phyloP scores from a whole-genome alignment of 441 rosid species.

The Bruguiera hainesii region DNA sequence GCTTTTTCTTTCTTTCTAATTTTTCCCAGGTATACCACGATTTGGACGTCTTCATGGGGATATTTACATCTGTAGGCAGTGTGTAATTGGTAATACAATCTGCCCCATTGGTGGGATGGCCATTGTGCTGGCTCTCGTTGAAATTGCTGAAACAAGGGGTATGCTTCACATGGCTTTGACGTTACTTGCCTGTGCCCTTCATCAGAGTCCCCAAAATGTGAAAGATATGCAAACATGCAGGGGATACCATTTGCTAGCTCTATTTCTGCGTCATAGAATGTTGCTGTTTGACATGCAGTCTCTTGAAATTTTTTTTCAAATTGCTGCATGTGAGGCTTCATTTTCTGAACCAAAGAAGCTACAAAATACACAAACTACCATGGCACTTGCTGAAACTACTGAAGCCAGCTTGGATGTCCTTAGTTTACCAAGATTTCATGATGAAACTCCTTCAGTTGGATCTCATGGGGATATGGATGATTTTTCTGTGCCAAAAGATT shows the following conservation, averaged over 20 bases:
- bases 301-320: slow-evolving; percentile 94
- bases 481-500: slow-evolving; percentile 87
- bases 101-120: slow-evolving; percentile 93
- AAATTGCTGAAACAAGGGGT: slow-evolving; percentile 93
- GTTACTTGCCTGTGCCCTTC: slow-evolving; percentile 91
- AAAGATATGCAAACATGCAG: slow-evolving; percentile 95
- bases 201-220: slow-evolving; percentile 95
- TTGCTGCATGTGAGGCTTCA: slow-evolving; percentile 99
- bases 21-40: slow-evolving; percentile 86
- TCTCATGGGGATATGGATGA: slow-evolving; percentile 97
- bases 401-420: slow-evolving; percentile 87
- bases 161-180: slow-evolving; percentile 99
- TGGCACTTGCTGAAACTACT: slow-evolving; percentile 50
- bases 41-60: slow-evolving; percentile 94
- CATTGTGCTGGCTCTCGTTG: slow-evolving; percentile 91
- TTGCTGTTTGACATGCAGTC: slow-evolving; percentile 95
- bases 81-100: slow-evolving; percentile 91
- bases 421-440: slow-evolving; percentile 76
- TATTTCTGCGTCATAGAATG: slow-evolving; percentile 93
- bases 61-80: slow-evolving; percentile 78
- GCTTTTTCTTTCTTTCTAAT: slow-evolving; percentile 2
- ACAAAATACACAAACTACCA: slow-evolving; percentile 37
- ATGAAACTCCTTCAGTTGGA: slow-evolving; percentile 87
- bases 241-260: slow-evolving; percentile 98
- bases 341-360: slow-evolving; percentile 91